These are phyloP conservation scores for Rosa rugosa DNA, from an alignment of 306 rosid species.

Conservation along the genomic window DNA sequence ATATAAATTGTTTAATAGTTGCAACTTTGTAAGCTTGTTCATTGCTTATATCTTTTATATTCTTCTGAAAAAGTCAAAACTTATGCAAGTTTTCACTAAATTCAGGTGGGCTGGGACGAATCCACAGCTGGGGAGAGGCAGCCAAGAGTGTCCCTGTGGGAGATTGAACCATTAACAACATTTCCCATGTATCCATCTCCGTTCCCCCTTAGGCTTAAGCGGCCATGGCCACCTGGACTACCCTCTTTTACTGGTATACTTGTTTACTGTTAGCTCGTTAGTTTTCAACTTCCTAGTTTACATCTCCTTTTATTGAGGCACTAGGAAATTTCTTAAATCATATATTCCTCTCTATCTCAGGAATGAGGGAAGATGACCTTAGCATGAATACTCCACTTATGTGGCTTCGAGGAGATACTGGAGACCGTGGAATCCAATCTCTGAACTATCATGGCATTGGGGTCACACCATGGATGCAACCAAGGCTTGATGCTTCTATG, in stretches of 20 bases:
- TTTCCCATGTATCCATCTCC: constrained; percentile 98
- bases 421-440: constrained; percentile 80
- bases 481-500: constrained; percentile 76
- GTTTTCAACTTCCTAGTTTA: constrained; percentile 12
- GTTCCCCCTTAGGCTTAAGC: constrained; percentile 87
- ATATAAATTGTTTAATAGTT: not conserved
- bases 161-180: constrained; percentile 93
- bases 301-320: not conserved
- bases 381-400: constrained; percentile 70
- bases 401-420: constrained; percentile 78
- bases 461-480: constrained; percentile 89
- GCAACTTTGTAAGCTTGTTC: not conserved
- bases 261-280: constrained; percentile 4
- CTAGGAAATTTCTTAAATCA: not conserved
- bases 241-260: constrained; percentile 81
- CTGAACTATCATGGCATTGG: constrained; percentile 79
- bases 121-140: constrained; percentile 98
- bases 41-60: not conserved
- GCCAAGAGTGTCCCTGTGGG: constrained; percentile 97
- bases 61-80: not conserved
- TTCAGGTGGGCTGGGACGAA: constrained; percentile 99
- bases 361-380: constrained; percentile 81
- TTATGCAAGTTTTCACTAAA: constrained; percentile 8
- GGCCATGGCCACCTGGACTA: constrained; percentile 91
- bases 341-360: constrained; percentile 32